Evolutionary conservation across 164 flowering plant species (phyloP).

Genomic region (Chimonanthus praecox): DNA sequence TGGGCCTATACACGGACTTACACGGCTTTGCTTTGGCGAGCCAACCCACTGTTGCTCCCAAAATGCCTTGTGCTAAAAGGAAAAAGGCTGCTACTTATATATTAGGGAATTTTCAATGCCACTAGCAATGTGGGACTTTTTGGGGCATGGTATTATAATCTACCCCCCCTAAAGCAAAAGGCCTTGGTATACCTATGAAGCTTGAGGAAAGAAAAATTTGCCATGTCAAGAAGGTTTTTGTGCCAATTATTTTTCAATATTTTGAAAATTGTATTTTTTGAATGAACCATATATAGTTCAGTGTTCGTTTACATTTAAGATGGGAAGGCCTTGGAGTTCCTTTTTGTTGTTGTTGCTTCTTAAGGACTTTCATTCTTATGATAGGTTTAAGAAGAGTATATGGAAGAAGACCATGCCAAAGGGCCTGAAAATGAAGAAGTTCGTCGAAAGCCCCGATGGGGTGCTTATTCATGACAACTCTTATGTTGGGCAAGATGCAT

Average conservation of each 20-base stretch:
- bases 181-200: too few species aligned
- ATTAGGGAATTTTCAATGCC: too few species aligned
- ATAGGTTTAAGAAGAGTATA: conserved; percentile 72
- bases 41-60: too few species aligned
- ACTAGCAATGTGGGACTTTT: too few species aligned
- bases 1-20: too few species aligned
- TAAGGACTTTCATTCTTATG: neutral
- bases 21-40: too few species aligned
- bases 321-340: neutral
- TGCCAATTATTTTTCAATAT: too few species aligned
- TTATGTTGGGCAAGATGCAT: conserved; percentile 91
- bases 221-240: neutral
- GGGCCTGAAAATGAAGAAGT: conserved; percentile 83
- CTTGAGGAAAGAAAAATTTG: too few species aligned
- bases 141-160: too few species aligned
- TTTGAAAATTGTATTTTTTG: neutral
- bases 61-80: too few species aligned
- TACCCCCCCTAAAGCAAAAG: too few species aligned
- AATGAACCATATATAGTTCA: neutral
- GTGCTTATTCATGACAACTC: conserved; percentile 64
- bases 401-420: conserved; percentile 95
- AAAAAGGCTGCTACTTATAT: too few species aligned
- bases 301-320: neutral
- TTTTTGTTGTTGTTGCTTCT: neutral
- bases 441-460: conserved; percentile 74